phyloP scores from a whole-genome alignment of 148 eudicot genomes.

The Nepenthes gracilis region DNA sequence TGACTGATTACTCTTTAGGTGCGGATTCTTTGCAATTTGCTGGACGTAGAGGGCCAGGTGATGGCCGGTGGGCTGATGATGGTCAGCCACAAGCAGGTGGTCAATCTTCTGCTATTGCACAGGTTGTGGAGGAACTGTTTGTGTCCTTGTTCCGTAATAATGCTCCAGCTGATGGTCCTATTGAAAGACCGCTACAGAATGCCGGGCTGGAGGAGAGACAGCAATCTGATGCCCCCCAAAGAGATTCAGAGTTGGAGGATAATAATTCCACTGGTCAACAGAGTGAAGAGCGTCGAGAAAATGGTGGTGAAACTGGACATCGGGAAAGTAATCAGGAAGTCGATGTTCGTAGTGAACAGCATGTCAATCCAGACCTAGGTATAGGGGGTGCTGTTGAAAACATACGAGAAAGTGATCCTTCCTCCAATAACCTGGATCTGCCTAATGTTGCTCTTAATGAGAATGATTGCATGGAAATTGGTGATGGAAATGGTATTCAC shows the following conservation, averaged over 20 bases:
- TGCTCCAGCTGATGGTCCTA: conserved; percentile 23
- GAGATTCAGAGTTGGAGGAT: conserved; percentile 17
- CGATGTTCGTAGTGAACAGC: conserved; percentile 19
- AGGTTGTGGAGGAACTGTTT: conserved; percentile 75
- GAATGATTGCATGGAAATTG: conserved; percentile 45
- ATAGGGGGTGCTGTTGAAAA: conserved; percentile 23
- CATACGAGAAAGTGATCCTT: conserved; percentile 22
- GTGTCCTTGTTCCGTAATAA: conserved; percentile 41
- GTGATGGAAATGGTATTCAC: conserved; percentile 34
- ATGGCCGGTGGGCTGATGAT: conserved; percentile 98
- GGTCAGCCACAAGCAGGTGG: conserved; percentile 94
- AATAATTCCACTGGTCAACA: conserved; percentile 22
- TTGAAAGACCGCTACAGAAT: conserved; percentile 33
- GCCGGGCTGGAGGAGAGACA: conserved; percentile 22
- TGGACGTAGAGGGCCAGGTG: conserved; percentile 87
- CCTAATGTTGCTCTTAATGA: conserved; percentile 13
- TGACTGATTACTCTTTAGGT: conserved; percentile 79
- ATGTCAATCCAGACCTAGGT: conserved; percentile 14
- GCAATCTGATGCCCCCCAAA: conserved; percentile 20
- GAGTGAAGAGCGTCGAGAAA: conserved; percentile 21
- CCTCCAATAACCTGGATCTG: conserved; percentile 16
- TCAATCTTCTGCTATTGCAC: conserved; percentile 76
- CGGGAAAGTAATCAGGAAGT: conserved; percentile 24
- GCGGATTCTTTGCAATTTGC: conserved; percentile 61
- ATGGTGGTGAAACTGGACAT: conserved; percentile 25